These are phyloP conservation scores for Dichomitus squalens DNA, from an alignment of 1,284 basidiomycete species.

Conservation along the genomic window DNA sequence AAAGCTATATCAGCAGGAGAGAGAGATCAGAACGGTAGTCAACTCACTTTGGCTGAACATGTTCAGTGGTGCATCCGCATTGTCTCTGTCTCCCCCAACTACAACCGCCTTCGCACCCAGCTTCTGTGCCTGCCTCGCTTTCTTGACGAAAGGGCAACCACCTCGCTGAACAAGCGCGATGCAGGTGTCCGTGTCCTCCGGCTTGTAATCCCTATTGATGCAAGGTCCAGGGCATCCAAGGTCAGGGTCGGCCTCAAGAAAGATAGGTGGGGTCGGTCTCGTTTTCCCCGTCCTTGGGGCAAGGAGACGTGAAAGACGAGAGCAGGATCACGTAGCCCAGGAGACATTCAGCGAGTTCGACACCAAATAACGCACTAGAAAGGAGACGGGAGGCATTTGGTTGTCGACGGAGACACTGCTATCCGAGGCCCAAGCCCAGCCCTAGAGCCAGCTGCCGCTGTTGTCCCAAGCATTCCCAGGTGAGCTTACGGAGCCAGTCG, in stretches of 20 bases:
- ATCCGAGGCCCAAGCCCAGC: conserved; percentile 68
- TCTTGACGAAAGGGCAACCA: conserved; percentile 85
- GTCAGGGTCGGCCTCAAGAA: conserved; percentile 41
- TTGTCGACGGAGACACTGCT: conserved; percentile 79
- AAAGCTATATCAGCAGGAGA: conserved; percentile 1
- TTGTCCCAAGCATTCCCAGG: conserved; percentile 28
- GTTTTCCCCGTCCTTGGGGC: conserved; percentile 36
- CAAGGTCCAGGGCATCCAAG: conserved; percentile 70
- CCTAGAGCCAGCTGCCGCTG: conserved; percentile 45
- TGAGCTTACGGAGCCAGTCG: conserved; percentile 33
- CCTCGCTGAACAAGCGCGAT: conserved; percentile 88
- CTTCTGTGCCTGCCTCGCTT: conserved; percentile 80
- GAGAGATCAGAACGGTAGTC: conserved; percentile 7
- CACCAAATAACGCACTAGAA: conserved; percentile 76
- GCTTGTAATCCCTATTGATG: conserved; percentile 49
- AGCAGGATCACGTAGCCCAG: conserved; percentile 79
- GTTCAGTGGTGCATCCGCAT: conserved; percentile 80
- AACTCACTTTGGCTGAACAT: conserved; percentile 85
- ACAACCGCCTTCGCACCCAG: conserved; percentile 84
- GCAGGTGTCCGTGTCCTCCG: conserved; percentile 68
- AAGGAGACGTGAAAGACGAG: conserved; percentile 66
- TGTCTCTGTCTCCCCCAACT: conserved; percentile 83
- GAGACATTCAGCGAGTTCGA: conserved; percentile 67
- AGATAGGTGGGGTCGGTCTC: conserved; percentile 16
- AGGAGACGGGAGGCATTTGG: conserved; percentile 62